Evolutionary conservation across 2,329 filamentous ascomycete species (phyloP).

Genomic region (Periconia sp.): DNA sequence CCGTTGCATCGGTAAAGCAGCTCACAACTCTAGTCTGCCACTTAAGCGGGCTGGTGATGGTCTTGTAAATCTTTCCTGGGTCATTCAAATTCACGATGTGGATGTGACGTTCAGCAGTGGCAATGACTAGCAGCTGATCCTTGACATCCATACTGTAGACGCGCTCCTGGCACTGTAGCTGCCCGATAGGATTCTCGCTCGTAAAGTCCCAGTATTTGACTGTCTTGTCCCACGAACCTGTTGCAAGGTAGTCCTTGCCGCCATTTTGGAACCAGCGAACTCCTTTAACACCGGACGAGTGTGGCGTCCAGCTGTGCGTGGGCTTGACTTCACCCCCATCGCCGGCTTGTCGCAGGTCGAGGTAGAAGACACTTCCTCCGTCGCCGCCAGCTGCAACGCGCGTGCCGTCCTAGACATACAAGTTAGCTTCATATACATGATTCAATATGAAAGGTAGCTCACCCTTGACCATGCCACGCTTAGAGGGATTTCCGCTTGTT

Average conservation of each 20-base stretch:
- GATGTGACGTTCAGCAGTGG: conserved; percentile 94
- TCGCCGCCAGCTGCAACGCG: conserved; percentile 88
- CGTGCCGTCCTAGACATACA: conserved; percentile 73
- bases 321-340: conserved; percentile 30
- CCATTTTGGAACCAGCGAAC: conserved; percentile 69
- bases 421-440: conserved; percentile 17
- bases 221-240: conserved; percentile 90
- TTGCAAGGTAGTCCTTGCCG: conserved; percentile 81
- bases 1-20: conserved; percentile 90
- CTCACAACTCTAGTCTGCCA: conserved; percentile 97
- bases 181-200: conserved; percentile 65
- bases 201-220: conserved; percentile 89
- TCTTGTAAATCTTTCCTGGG: conserved; percentile 93
- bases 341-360: conserved; percentile 70
- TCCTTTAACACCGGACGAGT: conserved; percentile 81
- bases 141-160: conserved; percentile 92
- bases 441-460: background rate
- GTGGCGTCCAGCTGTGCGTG: conserved; percentile 71
- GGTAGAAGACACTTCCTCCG: conserved; percentile 87
- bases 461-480: conserved; percentile 85
- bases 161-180: conserved; percentile 73
- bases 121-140: conserved; percentile 86
- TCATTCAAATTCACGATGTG: conserved; percentile 91
- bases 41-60: conserved; percentile 92
- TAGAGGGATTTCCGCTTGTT: conserved; percentile 67